These are phyloP conservation scores for Hygrophoropsis aurantiaca DNA, from an alignment of 768 basidiomycete species.

Conservation along the genomic window DNA sequence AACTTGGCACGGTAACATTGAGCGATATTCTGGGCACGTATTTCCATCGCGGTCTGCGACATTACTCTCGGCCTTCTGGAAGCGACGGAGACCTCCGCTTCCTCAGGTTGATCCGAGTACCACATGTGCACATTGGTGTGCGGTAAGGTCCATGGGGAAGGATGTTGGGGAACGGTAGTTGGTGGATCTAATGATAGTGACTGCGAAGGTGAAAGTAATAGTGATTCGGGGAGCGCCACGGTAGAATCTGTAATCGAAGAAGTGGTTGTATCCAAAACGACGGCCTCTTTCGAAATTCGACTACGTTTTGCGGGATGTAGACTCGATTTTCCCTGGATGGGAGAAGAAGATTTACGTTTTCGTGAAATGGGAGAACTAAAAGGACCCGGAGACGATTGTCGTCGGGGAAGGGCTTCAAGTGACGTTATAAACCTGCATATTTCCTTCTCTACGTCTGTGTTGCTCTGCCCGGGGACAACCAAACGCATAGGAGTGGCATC, in stretches of 20 bases:
- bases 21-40: conserved; percentile 12
- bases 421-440: conserved; percentile 19
- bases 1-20: neutral
- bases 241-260: too few species aligned
- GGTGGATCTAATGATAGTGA: neutral
- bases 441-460: conserved; percentile 17
- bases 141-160: neutral
- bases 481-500: conserved; percentile 33
- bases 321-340: neutral
- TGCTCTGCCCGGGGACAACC: conserved; percentile 36
- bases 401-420: conserved; percentile 12
- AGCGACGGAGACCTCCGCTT: neutral
- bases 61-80: neutral
- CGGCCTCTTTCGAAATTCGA: too few species aligned
- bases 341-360: conserved; percentile 5
- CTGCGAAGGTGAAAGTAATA: neutral
- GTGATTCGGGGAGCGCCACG: neutral
- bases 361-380: neutral
- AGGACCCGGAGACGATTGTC: neutral
- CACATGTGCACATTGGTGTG: conserved; percentile 6
- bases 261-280: too few species aligned
- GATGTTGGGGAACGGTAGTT: neutral
- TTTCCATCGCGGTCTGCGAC: neutral
- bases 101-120: conserved; percentile 8
- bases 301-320: conserved; percentile 1